Base-by-base conservation (phyloP, 164 flowering plant species). In the Vitis cinerea region DNA sequence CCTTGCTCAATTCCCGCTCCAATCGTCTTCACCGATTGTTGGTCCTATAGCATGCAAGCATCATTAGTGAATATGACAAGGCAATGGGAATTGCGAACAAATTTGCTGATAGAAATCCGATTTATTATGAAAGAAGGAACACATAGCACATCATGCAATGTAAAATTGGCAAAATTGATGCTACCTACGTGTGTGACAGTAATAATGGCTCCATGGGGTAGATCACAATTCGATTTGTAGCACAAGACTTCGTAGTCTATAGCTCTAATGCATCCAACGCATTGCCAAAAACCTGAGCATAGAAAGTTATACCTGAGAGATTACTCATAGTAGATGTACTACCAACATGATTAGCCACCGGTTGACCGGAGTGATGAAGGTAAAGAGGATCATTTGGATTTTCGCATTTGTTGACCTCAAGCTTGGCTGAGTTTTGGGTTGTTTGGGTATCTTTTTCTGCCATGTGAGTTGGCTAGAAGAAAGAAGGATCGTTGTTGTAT, bases 131-230 rank as follows among this genome's bases (percentile, higher is more conserved):
- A 23, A 23, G 27, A 23, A 23, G 81, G 72, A 2, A 71, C 77
- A 64, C 71, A 70, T 0, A 73, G 68, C 44, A 78, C 81, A 74
- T 77, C 51, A 31, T 70, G 63, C 30, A 73, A 50, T 23, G 12
- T 12, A 27, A 76, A 64, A 49, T 64, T 2, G 4, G 14, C 50
- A 65, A 37, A 66, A 50, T 60, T 63, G 19, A 59, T 59, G 54
- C n/a, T 64, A 44, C 62, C 74, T 47, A 55, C 23, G 23, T 0
- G 23, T 19, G 23, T 19, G 23, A 1, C 23, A 19, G 23, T 19
- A 1, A 19, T 19, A 19, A 19, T 19, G 23, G 23, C 23, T 19
- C 23, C 23, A 19, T 19, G 0, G 23, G 23, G 23, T 19, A 19
- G 1, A 19, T 19, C 23, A 19, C 23, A 19, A 19, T 19, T 19